Percentiles rank a stretch among this genome's conserved stretches.
Evolutionary conservation across 805 yeast genomes (phyloP).

Genomic region (Candida endomychidarum): DNA sequence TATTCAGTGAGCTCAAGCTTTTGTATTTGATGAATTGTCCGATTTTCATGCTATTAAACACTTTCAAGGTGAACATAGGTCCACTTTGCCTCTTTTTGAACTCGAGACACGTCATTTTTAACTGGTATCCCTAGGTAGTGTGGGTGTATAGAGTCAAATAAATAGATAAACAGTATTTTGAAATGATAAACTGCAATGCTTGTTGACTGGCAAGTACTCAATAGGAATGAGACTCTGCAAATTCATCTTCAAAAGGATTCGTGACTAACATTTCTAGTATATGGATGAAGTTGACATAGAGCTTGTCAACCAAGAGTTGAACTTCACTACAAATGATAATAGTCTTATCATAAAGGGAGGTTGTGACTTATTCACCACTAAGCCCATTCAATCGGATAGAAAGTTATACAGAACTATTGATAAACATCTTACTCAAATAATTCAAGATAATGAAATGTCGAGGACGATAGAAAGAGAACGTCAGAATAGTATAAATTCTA

Average conservation of each 20-base stretch:
- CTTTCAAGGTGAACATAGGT: too few relatives aligned
- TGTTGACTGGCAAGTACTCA: too few relatives aligned
- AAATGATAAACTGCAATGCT: too few relatives aligned
- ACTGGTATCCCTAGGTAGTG: too few relatives aligned
- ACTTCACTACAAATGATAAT: conserved; percentile 52
- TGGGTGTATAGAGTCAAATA: too few relatives aligned
- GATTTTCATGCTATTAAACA: too few relatives aligned
- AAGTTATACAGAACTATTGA: conserved; percentile 87
- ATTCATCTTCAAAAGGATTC: background rate
- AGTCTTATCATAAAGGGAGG: conserved; percentile 69
- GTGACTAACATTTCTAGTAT: conserved; percentile 48
- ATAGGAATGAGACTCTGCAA: too few relatives aligned
- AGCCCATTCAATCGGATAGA: conserved; percentile 86
- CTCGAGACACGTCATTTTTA: too few relatives aligned
- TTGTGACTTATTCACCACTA: conserved; percentile 91
- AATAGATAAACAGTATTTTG: too few relatives aligned
- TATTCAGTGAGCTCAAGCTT: too few relatives aligned
- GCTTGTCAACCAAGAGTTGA: conserved; percentile 80
- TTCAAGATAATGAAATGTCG: conserved; percentile 45
- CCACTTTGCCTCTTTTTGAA: too few relatives aligned
- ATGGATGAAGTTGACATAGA: conserved; percentile 94
- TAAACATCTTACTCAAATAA: conserved; percentile 62
- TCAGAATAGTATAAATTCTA: conserved; percentile 33
- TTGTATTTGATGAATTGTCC: too few relatives aligned
- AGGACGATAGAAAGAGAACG: conserved; percentile 39